Conservation (phyloP, 2,329 filamentous ascomycete species). For the Didymellaceae sp. region DNA sequence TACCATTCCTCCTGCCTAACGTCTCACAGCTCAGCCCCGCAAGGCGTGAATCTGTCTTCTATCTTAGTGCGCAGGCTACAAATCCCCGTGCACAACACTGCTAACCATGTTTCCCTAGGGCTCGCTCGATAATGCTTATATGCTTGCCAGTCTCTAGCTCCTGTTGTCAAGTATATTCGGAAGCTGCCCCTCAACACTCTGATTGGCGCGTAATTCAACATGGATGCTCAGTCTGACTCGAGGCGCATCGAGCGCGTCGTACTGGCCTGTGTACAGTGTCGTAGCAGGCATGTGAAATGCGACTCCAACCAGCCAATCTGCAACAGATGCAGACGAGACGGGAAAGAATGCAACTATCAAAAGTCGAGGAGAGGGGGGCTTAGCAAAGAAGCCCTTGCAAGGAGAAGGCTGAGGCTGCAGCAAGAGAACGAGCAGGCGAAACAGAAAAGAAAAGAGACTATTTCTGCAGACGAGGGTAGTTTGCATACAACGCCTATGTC, state of each 20-base stretch:
- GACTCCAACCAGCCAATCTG: conserved; percentile 42
- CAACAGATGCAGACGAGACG: conserved; percentile 40
- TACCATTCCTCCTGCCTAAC: neutral
- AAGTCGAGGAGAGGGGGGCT: conserved; percentile 45
- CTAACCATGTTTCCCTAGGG: too few relatives aligned
- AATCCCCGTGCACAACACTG: too few relatives aligned
- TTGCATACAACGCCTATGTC: conserved; percentile 2
- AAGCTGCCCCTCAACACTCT: neutral
- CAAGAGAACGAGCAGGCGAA: conserved; percentile 30
- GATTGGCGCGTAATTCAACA: conserved; percentile 10
- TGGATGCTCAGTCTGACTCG: conserved; percentile 27
- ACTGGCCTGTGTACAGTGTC: conserved; percentile 43
- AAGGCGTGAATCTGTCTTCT: conserved; percentile 1
- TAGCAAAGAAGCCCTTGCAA: conserved; percentile 41
- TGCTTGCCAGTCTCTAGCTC: neutral
- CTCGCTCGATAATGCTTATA: neutral
- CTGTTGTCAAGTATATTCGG: neutral
- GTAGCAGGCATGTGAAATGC: conserved; percentile 45
- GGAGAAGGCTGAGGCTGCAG: conserved; percentile 35
- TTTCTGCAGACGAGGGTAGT: neutral
- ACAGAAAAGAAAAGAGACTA: conserved; percentile 2
- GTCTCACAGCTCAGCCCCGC: conserved; percentile 1
- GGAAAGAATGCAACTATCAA: conserved; percentile 43
- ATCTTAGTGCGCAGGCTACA: too few relatives aligned
- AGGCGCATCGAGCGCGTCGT: conserved; percentile 39